Base-by-base conservation (phyloP, 768 basidiomycete genomes). In the Leccinum uliginosum region DNA sequence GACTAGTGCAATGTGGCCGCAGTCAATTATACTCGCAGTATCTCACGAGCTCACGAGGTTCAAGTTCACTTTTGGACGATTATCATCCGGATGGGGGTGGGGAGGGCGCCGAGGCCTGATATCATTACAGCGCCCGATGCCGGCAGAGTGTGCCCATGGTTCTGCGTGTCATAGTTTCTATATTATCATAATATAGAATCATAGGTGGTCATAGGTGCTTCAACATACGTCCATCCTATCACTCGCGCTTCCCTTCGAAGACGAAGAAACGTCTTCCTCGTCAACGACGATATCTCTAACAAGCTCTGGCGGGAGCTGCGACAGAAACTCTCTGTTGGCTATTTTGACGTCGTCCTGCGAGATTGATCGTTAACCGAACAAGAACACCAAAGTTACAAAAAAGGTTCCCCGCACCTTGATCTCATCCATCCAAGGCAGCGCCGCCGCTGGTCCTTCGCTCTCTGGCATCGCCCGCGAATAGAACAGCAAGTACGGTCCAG, bases 401-500 rank as follows among this genome's bases (percentile, higher is more conserved):
- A 12, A 10, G 11, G n/a, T 19, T 32, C 6, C 8, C 46, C 30
- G 15, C 26, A 71, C 68, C 57, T 71, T 67, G 57, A 70, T 69
- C 30, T 68, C 68, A 21, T 63, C 65, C 51, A 71, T 71, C 68
- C 68, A 70, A 10, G 69, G 68, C 3, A 69, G 44, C 8, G 50
- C 30, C 1, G 24, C n/a, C 10, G 24, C 8, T 3, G 35, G 61
- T 11, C 62, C 67, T 2, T 63, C 62, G 3, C 27, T 43, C 45
- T 62, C 64, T 7, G 71, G 59, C 2, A 74, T 23, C 3, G 66
- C 70, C 15, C 73, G 76, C 32, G 78, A 80, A 70, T 92, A 93
- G 34, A 93, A 68, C n/a, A 93, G 73, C 63, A 92, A 70, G 68
- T 87, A 91, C 1, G 91, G 89, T 1, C 91, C 91, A 19, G 87